Conservation (phyloP, 1,284 basidiomycete genomes). For the Microbotryomycetes sp. region DNA sequence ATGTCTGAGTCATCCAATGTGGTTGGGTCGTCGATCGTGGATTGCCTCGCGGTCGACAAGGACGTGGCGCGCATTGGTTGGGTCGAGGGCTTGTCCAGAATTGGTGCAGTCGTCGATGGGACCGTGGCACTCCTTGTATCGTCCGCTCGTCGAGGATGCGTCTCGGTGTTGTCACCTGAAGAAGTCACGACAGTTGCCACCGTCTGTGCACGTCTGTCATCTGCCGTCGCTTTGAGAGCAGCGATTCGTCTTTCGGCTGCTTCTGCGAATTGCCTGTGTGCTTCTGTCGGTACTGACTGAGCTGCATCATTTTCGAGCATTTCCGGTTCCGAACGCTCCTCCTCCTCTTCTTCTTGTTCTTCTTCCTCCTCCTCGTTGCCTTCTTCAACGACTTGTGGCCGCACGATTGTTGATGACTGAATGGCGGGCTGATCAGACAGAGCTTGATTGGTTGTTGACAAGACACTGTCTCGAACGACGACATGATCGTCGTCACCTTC, state of each 20-base stretch:
- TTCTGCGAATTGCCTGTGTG: constrained; percentile 18
- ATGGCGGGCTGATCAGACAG: not conserved
- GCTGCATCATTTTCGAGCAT: too few relatives aligned
- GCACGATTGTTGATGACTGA: too few relatives aligned
- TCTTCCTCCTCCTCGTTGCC: not conserved
- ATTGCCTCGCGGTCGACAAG: not conserved
- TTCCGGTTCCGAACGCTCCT: not conserved
- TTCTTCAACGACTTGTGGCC: not conserved
- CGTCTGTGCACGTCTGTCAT: not conserved
- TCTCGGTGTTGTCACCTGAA: not conserved
- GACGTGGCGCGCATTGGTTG: too few relatives aligned
- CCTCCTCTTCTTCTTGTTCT: not conserved
- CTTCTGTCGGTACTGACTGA: constrained; percentile 1
- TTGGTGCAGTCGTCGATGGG: not conserved
- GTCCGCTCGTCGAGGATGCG: too few relatives aligned
- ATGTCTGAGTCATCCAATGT: too few relatives aligned
- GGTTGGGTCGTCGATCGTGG: not conserved
- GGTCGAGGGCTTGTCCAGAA: not conserved
- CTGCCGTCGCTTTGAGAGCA: not conserved
- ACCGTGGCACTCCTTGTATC: not conserved
- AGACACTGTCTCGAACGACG: too few relatives aligned
- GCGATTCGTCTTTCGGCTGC: constrained; percentile 26
- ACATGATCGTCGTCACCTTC: not conserved
- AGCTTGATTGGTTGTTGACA: not conserved
- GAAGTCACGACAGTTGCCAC: not conserved